Evolutionary conservation across 2,329 filamentous ascomycete species (phyloP).

Genomic region (Diaporthe eres): DNA sequence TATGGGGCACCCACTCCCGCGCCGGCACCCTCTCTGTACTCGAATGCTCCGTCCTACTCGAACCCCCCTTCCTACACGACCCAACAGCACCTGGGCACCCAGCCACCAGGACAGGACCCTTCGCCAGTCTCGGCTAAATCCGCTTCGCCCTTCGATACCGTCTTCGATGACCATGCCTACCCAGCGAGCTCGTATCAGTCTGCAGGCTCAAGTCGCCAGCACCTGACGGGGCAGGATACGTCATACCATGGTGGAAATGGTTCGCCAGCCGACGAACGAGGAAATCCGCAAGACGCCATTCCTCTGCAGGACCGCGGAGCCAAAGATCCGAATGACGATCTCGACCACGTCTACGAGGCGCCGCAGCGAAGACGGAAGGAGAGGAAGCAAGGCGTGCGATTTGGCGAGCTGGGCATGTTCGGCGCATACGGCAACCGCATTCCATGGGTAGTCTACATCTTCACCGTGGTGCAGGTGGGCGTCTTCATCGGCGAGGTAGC

Average conservation of each 20-base stretch:
- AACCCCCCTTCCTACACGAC: slow-evolving; percentile 52
- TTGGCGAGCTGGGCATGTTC: slow-evolving; percentile 73
- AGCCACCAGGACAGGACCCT: slow-evolving; percentile 43
- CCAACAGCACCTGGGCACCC: slow-evolving; percentile 52
- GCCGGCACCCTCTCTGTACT: slow-evolving; percentile 49
- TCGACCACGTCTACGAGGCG: slow-evolving; percentile 75
- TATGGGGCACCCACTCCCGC: slow-evolving; percentile 59
- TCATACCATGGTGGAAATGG: slow-evolving; percentile 67
- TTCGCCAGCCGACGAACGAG: slow-evolving; percentile 54
- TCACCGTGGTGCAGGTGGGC: slow-evolving; percentile 81
- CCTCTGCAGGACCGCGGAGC: slow-evolving; percentile 66
- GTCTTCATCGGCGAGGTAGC: slow-evolving; percentile 93
- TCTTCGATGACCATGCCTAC: slow-evolving; percentile 78
- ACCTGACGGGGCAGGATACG: slow-evolving; percentile 67
- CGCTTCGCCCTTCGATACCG: slow-evolving; percentile 73
- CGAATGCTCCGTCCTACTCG: slow-evolving; percentile 50
- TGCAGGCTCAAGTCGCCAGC: slow-evolving; percentile 54
- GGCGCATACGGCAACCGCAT: slow-evolving; percentile 69
- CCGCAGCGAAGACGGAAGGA: slow-evolving; percentile 52
- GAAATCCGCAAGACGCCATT: slow-evolving; percentile 61
- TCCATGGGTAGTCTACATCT: slow-evolving; percentile 86
- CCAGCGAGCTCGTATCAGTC: slow-evolving; percentile 63
- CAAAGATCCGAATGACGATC: slow-evolving; percentile 58
- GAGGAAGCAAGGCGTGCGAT: slow-evolving; percentile 63
- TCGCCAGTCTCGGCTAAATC: slow-evolving; percentile 44